Base-by-base conservation (phyloP, 495 filamentous ascomycete genomes). In the Xylona heveae region DNA sequence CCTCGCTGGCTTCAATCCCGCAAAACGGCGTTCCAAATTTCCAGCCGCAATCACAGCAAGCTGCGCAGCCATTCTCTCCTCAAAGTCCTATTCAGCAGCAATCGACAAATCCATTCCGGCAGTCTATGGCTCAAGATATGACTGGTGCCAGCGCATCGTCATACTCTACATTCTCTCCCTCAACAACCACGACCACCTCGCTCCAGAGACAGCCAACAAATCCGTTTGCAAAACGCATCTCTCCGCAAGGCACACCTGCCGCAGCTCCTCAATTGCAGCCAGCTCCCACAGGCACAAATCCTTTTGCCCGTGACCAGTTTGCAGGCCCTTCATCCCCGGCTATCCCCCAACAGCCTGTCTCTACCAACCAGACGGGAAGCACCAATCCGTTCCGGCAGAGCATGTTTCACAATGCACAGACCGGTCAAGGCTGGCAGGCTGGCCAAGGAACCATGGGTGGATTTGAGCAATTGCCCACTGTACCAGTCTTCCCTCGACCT, bases 351-450 rank as follows among this genome's bases (percentile, higher is more conserved):
- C 51, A 47, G 14, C 38, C 41, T 16, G 48, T 48, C 10, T 52
- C 41, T 1, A 48, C 47, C 3, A 71, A 74, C 37, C 67, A 71
- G 3, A 92, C 88, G 1, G 85, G 83, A 5, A 83, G 71, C 43
- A 95, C 85, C 10, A 95, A 95, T 48, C 85, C 85, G 1, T 94
- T 95, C 66, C 66, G 85, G 6, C 81, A 92, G 48, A 76, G 73
- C 31, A 65, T 71, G 0, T 90, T 92, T 42, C 71, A 88, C 21
- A 83, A 90, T 42, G 78, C 85, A 43, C 64, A 71, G 22, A 92
- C 80, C 31, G 83, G 84, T 0, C 62, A 74, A 48, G 76, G 78
- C 9, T 93, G 88, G 79, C 84, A 91, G 42, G 59, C 71, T 33
- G 63, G 69, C 33, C 68, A 78, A 50, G 70, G 78, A 3, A 88